Conservation (phyloP, 345 rosid species). For the Gossypioides kirkii region DNA sequence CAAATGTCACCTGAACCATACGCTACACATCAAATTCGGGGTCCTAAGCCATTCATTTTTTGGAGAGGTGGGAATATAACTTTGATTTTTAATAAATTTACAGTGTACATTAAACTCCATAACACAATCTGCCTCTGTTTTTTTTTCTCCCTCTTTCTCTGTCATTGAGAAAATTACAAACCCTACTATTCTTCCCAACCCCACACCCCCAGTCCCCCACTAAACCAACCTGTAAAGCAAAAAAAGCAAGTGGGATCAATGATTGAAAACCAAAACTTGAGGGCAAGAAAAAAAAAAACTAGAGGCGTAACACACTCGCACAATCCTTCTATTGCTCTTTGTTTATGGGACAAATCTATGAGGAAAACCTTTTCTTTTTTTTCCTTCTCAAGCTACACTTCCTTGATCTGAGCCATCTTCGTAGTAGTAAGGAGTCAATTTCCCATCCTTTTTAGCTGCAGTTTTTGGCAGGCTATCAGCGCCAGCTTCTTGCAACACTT, state of each 20-base stretch:
- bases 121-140: background rate
- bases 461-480: constrained; percentile 33
- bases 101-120: constrained; percentile 22
- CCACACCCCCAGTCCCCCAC: background rate
- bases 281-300: constrained; percentile 14
- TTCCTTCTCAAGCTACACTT: constrained; percentile 52
- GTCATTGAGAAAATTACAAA: background rate
- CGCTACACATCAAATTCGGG: background rate
- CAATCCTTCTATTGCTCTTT: background rate
- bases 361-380: background rate
- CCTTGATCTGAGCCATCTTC: constrained; percentile 81
- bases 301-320: constrained; percentile 6
- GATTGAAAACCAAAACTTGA: constrained; percentile 17
- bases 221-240: constrained; percentile 18
- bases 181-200: constrained; percentile 6
- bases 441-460: constrained; percentile 52
- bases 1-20: background rate
- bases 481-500: constrained; percentile 74
- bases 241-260: constrained; percentile 15
- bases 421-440: constrained; percentile 78
- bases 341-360: background rate
- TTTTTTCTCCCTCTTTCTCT: background rate
- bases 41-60: background rate
- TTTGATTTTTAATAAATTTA: constrained; percentile 19
- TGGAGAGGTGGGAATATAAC: background rate